A percentile compares a stretch with the other conserved stretches of the same genome.
These are phyloP conservation scores for Tricholoma sp. DNA, from an alignment of 768 basidiomycete genomes.

Conservation along the genomic window DNA sequence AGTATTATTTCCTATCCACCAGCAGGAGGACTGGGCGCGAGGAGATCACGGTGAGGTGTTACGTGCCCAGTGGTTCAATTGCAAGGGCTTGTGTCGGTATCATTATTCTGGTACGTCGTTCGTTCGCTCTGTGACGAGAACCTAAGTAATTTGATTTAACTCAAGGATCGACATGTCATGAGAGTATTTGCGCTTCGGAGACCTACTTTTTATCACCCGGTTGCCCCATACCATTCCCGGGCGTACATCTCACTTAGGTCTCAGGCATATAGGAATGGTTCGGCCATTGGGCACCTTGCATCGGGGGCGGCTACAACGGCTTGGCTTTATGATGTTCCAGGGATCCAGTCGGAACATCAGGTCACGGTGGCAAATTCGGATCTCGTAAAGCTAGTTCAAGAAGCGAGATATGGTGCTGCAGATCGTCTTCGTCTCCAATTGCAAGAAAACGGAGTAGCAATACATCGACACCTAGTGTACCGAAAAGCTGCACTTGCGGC, in stretches of 20 bases:
- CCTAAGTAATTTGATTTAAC: background rate
- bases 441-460: slow-evolving; percentile 4
- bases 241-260: background rate
- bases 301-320: slow-evolving; percentile 2
- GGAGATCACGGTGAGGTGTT: no score
- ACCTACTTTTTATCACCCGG: background rate
- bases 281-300: slow-evolving; percentile 8
- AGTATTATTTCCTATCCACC: no score
- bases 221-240: background rate
- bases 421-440: slow-evolving; percentile 13
- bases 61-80: no score
- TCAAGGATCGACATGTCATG: slow-evolving; percentile 5
- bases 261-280: slow-evolving; percentile 3
- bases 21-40: no score
- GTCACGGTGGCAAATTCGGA: slow-evolving; percentile 1
- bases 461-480: slow-evolving; percentile 11
- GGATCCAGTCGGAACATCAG: background rate
- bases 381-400: slow-evolving; percentile 10
- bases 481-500: slow-evolving; percentile 13
- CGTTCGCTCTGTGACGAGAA: background rate
- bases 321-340: slow-evolving; percentile 4
- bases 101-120: background rate
- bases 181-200: slow-evolving; percentile 1
- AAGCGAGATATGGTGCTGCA: slow-evolving; percentile 14
- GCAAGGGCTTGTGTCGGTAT: background rate